Evolutionary conservation across 1,139 yeast genomes (phyloP), one percentile per base, ranked within the genome.

Genomic region (Diutina ranongensis): DNA sequence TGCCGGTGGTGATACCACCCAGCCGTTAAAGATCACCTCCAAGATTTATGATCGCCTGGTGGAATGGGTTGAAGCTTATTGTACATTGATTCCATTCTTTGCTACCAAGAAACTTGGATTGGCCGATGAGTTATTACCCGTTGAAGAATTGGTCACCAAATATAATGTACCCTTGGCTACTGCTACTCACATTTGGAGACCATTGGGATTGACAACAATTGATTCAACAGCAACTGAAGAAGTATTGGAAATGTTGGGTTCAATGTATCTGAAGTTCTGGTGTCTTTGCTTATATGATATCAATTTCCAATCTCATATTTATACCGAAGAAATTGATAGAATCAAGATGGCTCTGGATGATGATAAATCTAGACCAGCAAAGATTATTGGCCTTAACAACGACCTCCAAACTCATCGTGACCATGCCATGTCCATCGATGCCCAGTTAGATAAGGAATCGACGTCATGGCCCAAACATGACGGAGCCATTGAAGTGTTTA

Each of bases 101-200:
- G 64, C 75, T 9, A 44, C 35, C 4, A 53, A 55, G 2, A 61
- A 62, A 0, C 58, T 63, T 1, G 48, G 59, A 0, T 21, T 35
- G 28, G 12, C 27, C 9, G 27, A 15, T 1, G 52, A 60, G 15
- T 63, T 84, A 51, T 52, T 74, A 2, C 60, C 80, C 0, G 59
- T 82, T 20, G 60, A 65, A 2, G 71, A 67, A 4, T 64, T 88
- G 41, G 59, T 73, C 8, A 54, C 58, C 7, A 63, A 68, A 1
- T 83, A 71, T 54, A 69, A 72, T 2, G 71, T 88, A 3, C 71
- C 78, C 2, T 67, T 80, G 0, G 71, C 73, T 33, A 83, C 92
- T 86, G 81, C 82, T 0, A 87, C 83, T 62, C 87, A 83, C 50
- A 57, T 87, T 1, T 86, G 95, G 95, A 72, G 97, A 55, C 68